These are phyloP conservation scores for Imleria badia DNA, from an alignment of 768 basidiomycete genomes.

Conservation along the genomic window DNA sequence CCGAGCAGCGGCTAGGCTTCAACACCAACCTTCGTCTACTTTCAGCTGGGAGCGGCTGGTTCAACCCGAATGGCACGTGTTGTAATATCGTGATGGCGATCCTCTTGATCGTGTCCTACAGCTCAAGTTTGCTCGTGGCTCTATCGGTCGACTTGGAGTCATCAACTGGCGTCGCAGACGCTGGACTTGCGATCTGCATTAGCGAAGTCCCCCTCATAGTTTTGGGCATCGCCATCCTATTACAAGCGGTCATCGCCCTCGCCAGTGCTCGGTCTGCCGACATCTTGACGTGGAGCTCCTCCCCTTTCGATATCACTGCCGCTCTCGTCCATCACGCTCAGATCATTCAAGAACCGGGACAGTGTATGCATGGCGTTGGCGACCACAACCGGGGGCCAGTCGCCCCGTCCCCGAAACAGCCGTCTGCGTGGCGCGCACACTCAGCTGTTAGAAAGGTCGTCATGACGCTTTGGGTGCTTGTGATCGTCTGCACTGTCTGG, in stretches of 20 bases:
- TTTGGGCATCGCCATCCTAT: conserved; percentile 23
- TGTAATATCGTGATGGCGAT: conserved; percentile 25
- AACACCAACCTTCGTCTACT: conserved; percentile 33
- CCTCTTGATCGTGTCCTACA: conserved; percentile 31
- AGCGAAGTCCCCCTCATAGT: conserved; percentile 28
- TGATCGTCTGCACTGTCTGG: conserved; percentile 21
- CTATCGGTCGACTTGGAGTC: conserved; percentile 15
- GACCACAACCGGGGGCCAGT: conserved; percentile 11
- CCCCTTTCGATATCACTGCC: conserved; percentile 30
- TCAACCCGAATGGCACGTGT: conserved; percentile 24
- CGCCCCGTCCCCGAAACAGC: conserved; percentile 16
- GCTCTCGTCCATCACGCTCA: conserved; percentile 29
- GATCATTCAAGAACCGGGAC: conserved; percentile 17
- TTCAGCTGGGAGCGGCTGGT: conserved; percentile 17
- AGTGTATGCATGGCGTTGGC: conserved; percentile 28
- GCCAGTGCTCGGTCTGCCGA: conserved; percentile 19
- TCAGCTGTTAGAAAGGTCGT: conserved; percentile 23
- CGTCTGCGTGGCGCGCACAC: conserved; percentile 31
- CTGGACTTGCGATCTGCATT: conserved; percentile 16
- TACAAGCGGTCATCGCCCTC: conserved; percentile 27
- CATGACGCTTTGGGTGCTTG: conserved; percentile 25
- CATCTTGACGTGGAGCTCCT: conserved; percentile 35
- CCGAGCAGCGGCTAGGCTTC: conserved; percentile 24
- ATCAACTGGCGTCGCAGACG: conserved; percentile 8
- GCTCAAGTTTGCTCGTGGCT: conserved; percentile 26